phyloP scores from a whole-genome alignment of 1,284 basidiomycete genomes.

The Ustilago cynodontis region DNA sequence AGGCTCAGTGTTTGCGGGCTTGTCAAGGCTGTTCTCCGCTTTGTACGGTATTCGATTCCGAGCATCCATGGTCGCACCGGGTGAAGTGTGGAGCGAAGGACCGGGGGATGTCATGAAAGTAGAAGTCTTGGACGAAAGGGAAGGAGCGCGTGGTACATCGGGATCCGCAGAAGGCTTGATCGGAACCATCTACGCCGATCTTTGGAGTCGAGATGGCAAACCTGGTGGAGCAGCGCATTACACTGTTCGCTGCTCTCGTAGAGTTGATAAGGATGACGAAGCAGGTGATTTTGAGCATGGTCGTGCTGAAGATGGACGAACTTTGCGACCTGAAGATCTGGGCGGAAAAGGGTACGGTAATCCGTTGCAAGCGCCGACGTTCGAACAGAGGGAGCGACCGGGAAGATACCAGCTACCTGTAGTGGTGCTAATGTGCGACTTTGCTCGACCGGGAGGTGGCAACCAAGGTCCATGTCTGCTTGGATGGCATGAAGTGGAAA shows the following conservation, averaged over 20 bases:
- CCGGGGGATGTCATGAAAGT: constrained; percentile 83
- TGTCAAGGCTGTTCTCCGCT: constrained; percentile 62
- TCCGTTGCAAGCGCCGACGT: constrained; percentile 58
- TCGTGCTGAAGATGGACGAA: constrained; percentile 70
- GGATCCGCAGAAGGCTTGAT: constrained; percentile 73
- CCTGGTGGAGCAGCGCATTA: constrained; percentile 94
- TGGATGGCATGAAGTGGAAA: constrained; percentile 93
- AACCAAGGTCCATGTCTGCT: constrained; percentile 79
- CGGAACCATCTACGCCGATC: constrained; percentile 93
- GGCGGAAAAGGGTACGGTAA: constrained; percentile 41
- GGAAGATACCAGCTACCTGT: constrained; percentile 83
- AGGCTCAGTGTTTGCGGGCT: constrained; percentile 65
- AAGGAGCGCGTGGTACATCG: constrained; percentile 72
- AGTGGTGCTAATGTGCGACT: constrained; percentile 91
- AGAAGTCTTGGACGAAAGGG: constrained; percentile 88
- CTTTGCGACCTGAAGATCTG: constrained; percentile 28
- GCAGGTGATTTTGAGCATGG: constrained; percentile 75
- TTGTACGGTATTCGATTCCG: constrained; percentile 67
- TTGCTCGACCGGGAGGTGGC: constrained; percentile 78
- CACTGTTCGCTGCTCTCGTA: constrained; percentile 91
- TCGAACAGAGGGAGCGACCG: constrained; percentile 72
- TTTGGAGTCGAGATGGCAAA: constrained; percentile 88
- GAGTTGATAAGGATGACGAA: constrained; percentile 90
- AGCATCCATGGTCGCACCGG: constrained; percentile 71
- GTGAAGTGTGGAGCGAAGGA: constrained; percentile 85